Conservation (phyloP, 306 rosid species). For the Glycine soja region DNA sequence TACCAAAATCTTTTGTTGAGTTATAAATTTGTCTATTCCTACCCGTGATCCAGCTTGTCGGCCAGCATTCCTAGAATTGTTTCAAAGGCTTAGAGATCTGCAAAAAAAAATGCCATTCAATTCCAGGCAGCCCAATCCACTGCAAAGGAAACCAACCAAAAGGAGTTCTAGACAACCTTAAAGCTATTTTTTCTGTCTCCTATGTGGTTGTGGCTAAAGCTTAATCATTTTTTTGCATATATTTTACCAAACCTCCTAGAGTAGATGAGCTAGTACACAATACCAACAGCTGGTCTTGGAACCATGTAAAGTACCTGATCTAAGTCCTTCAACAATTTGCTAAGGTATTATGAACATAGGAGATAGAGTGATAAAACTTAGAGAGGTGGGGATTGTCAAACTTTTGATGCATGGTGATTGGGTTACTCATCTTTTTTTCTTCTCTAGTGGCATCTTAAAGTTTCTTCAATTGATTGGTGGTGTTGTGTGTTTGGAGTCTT, state of each 20-base stretch:
- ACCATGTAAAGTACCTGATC: slow-evolving; percentile 33
- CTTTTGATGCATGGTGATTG: slow-evolving; percentile 52
- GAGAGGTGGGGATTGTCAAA: slow-evolving; percentile 46
- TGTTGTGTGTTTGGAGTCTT: slow-evolving; percentile 46
- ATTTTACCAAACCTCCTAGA: slow-evolving; percentile 36
- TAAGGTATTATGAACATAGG: slow-evolving; percentile 24
- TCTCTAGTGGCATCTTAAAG: slow-evolving; percentile 50
- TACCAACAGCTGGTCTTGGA: slow-evolving; percentile 47
- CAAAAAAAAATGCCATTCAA: slow-evolving; percentile 70
- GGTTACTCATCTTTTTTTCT: slow-evolving; percentile 48
- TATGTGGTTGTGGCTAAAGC: slow-evolving; percentile 33
- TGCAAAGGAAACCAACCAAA: slow-evolving; percentile 62
- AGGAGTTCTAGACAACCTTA: slow-evolving; percentile 61
- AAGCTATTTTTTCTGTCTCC: slow-evolving; percentile 46
- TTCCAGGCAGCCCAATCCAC: slow-evolving; percentile 80
- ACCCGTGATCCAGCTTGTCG: slow-evolving; percentile 84
- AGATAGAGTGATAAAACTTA: slow-evolving; percentile 24
- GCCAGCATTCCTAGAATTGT: slow-evolving; percentile 85
- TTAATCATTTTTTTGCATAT: slow-evolving; percentile 39
- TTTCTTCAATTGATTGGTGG: slow-evolving; percentile 44
- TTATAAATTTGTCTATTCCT: slow-evolving; percentile 44
- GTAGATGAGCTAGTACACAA: slow-evolving; percentile 18
- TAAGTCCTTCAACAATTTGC: slow-evolving; percentile 44
- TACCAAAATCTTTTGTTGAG: slow-evolving; percentile 25
- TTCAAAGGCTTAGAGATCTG: slow-evolving; percentile 76